Percentiles rank a stretch among this genome's conserved stretches.
These are phyloP conservation scores for Lichenothelia convexa DNA, from an alignment of 495 filamentous ascomycete genomes.

Conservation along the genomic window DNA sequence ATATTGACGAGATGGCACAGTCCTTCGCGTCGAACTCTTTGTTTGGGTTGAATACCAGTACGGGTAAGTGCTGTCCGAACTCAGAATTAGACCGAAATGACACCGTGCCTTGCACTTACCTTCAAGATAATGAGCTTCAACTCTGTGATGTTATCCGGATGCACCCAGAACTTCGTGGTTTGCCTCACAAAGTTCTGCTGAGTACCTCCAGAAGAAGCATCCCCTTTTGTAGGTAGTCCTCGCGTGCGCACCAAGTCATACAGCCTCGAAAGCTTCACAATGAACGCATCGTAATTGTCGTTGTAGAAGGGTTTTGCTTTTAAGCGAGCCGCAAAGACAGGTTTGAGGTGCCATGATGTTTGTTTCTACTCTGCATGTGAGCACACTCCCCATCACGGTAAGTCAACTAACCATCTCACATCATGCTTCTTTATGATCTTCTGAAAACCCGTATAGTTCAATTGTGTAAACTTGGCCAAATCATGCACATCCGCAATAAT, in stretches of 20 bases:
- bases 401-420: conserved; percentile 36
- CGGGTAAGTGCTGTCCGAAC: conserved; percentile 57
- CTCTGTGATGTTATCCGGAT: conserved; percentile 96
- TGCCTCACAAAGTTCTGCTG: conserved; percentile 95
- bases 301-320: conserved; percentile 96
- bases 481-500: conserved; percentile 99
- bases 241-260: conserved; percentile 88
- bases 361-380: conserved; percentile 45
- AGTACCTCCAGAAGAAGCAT: conserved; percentile 71
- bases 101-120: conserved; percentile 18
- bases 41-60: conserved; percentile 90
- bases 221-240: conserved; percentile 80
- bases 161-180: conserved; percentile 99
- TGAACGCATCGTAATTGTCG: conserved; percentile 93
- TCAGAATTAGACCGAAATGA: conserved; percentile 7
- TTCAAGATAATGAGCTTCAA: conserved; percentile 94
- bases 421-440: conserved; percentile 99
- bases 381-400: too few species aligned
- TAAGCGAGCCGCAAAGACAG: conserved; percentile 80
- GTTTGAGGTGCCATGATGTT: conserved; percentile 83
- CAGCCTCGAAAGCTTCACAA: conserved; percentile 85
- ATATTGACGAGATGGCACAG: conserved; percentile 91
- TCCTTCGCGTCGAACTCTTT: conserved; percentile 89
- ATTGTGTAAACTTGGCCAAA: conserved; percentile 90
- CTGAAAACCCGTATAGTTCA: conserved; percentile 98